A percentile compares a stretch with the other conserved stretches of the same genome.
These are phyloP conservation scores for Lodderomyces oxycetoniae DNA, from an alignment of 1,139 yeast genomes.

Conservation along the genomic window DNA sequence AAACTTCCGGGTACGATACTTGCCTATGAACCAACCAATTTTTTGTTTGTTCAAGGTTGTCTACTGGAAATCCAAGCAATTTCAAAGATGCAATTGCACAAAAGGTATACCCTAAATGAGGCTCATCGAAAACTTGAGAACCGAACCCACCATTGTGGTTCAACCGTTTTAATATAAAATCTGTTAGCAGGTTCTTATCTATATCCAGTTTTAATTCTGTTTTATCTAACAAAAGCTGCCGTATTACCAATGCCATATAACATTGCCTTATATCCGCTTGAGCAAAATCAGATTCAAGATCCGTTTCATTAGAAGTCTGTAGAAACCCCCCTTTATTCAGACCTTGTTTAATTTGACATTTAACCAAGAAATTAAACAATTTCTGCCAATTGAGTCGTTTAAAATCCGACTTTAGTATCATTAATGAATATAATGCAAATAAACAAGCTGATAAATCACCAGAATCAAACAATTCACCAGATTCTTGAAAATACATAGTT, in stretches of 20 bases:
- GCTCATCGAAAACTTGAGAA: constrained; percentile 44
- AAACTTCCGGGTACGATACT: constrained; percentile 30
- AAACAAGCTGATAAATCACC: constrained; percentile 68
- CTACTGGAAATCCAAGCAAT: constrained; percentile 31
- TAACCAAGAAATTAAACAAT: constrained; percentile 46
- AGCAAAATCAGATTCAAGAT: constrained; percentile 44
- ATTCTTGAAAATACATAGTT: constrained; percentile 36
- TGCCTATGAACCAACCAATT: constrained; percentile 68
- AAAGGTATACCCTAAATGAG: constrained; percentile 85
- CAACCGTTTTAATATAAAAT: constrained; percentile 40
- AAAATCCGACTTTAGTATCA: constrained; percentile 42
- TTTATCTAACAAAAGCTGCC: constrained; percentile 44
- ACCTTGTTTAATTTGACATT: constrained; percentile 58
- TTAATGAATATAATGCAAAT: constrained; percentile 52
- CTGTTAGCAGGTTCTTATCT: constrained; percentile 33
- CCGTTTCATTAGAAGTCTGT: constrained; percentile 19
- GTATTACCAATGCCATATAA: constrained; percentile 67
- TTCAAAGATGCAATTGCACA: constrained; percentile 72
- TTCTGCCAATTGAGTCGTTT: constrained; percentile 36
- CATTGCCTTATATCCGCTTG: constrained; percentile 71
- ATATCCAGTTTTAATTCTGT: constrained; percentile 30
- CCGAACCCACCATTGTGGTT: constrained; percentile 66
- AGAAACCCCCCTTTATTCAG: constrained; percentile 50
- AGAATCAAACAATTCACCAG: constrained; percentile 41
- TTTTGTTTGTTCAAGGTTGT: constrained; percentile 32